Percentiles rank a stretch among this genome's conserved stretches.
phyloP scores from a whole-genome alignment of 768 basidiomycete species.

The Leccinum obscurum region DNA sequence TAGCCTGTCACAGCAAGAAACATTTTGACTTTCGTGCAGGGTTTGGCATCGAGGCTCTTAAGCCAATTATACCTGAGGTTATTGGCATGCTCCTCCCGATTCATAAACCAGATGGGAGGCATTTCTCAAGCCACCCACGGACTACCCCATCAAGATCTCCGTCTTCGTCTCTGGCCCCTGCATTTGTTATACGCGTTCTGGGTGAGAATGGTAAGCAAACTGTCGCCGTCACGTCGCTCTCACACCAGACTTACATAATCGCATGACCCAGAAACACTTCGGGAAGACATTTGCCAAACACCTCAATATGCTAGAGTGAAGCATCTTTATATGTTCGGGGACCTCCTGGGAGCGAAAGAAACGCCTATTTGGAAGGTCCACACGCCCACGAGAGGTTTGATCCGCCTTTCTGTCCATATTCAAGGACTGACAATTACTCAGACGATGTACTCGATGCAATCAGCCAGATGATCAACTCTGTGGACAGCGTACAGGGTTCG shows the following conservation, averaged over 20 bases:
- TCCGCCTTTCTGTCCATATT: too few species aligned
- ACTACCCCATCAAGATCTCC: conserved; percentile 5
- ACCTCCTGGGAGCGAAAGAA: conserved; percentile 7
- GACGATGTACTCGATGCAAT: conserved; percentile 13
- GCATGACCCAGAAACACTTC: conserved; percentile 15
- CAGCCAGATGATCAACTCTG: conserved; percentile 10
- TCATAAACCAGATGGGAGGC: not conserved
- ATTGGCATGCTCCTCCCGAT: conserved; percentile 14
- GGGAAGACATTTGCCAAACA: conserved; percentile 19
- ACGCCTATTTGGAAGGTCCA: conserved; percentile 12
- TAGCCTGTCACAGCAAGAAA: not conserved
- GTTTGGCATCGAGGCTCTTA: conserved; percentile 15
- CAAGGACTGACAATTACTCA: not conserved
- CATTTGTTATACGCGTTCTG: conserved; percentile 15
- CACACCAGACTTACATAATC: not conserved
- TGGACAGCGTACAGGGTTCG: conserved; percentile 12
- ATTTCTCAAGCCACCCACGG: not conserved
- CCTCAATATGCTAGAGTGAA: conserved; percentile 16
- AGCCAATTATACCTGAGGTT: conserved; percentile 9
- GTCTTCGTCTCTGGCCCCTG: conserved; percentile 15
- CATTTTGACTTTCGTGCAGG: conserved; percentile 1
- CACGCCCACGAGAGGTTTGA: conserved; percentile 14
- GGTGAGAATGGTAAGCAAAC: conserved; percentile 12
- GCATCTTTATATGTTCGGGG: conserved; percentile 17
- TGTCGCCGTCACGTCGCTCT: not conserved